Base-by-base conservation (phyloP, 2,329 filamentous ascomycete genomes). In the Epichloe hybrida region DNA sequence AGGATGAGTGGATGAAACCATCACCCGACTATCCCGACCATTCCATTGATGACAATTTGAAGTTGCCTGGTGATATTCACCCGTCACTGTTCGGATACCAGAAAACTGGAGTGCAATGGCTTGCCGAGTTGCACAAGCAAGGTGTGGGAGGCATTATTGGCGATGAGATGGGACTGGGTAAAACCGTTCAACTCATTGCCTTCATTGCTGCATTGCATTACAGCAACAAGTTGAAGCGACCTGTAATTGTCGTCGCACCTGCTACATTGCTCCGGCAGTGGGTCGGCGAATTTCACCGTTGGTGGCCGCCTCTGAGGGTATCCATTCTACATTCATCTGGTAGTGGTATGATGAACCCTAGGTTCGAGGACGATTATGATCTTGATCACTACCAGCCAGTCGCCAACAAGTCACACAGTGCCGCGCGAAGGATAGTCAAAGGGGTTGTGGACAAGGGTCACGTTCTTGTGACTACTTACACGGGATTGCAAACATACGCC, bases 291-390 rank as follows among this genome's bases (percentile, higher is more conserved):
- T 97, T 98, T 59, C 94, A 98, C 68, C 82, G 84, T 12, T 98
- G 94, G 94, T 98, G 94, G 94, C 93, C 93, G n/a, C 84, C 93
- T n/a, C 73, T 98, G 34, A 80, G 94, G 41, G 93, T 98, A 5
- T 95, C 90, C 0, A 97, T 98, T 54, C 66, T 98, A 46, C 93
- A 98, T 64, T 88, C 88, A 1, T 96, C 93, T 4, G 93, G 93
- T 3, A 97, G 89, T 64, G 94, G 93, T 17, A 97, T 98, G 91
- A 72, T 96, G 49, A 89, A 95, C 56, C 73, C 94, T n/a, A 69
- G 82, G 66, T 64, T 80, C 61, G 69, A 81, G 66, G 67, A 79
- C 58, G 67, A 72, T 15, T 72, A 74, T 50, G 71, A 75, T 40
- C 68, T 75, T 57, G 72, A 77, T 6, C 59, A 67, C 58, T 66